These are phyloP conservation scores for Polyporus arcularius DNA, from an alignment of 768 basidiomycete genomes.

Conservation along the genomic window DNA sequence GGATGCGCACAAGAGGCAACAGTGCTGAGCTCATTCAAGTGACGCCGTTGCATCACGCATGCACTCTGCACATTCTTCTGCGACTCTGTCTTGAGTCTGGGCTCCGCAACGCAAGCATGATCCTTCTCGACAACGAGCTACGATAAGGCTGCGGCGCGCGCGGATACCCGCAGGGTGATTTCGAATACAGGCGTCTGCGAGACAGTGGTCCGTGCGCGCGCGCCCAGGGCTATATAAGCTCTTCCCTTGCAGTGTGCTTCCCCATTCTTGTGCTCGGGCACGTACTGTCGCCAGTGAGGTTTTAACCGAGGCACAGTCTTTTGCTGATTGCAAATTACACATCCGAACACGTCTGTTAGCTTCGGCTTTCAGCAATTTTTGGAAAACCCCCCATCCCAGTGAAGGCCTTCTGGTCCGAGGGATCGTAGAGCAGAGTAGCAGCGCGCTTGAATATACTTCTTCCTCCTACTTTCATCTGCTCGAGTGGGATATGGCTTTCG, in stretches of 20 bases:
- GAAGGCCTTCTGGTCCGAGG: conserved; percentile 22
- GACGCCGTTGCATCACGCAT: no score
- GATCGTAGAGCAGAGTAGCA: not conserved
- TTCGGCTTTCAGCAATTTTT: conserved; percentile 93
- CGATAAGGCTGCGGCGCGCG: not conserved
- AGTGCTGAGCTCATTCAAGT: no score
- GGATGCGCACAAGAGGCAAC: no score
- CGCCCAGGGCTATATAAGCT: conserved; percentile 42
- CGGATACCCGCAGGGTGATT: conserved; percentile 5
- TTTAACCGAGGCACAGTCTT: conserved; percentile 92
- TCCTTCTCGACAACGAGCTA: not conserved
- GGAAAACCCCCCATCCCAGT: conserved; percentile 43
- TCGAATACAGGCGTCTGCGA: not conserved
- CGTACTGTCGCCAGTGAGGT: conserved; percentile 96
- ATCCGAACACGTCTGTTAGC: conserved; percentile 92
- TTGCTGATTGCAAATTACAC: conserved; percentile 98
- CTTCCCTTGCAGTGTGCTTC: not conserved
- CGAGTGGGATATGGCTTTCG: conserved; percentile 69
- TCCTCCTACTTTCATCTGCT: conserved; percentile 2
- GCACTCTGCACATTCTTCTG: no score
- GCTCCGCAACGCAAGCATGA: no score
- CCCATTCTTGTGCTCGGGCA: conserved; percentile 89
- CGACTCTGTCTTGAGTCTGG: no score
- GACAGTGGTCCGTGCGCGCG: conserved; percentile 56
- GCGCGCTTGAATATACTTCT: conserved; percentile 8